Conservation (phyloP, 2,329 filamentous ascomycete species). For the Talaromyces sp. region DNA sequence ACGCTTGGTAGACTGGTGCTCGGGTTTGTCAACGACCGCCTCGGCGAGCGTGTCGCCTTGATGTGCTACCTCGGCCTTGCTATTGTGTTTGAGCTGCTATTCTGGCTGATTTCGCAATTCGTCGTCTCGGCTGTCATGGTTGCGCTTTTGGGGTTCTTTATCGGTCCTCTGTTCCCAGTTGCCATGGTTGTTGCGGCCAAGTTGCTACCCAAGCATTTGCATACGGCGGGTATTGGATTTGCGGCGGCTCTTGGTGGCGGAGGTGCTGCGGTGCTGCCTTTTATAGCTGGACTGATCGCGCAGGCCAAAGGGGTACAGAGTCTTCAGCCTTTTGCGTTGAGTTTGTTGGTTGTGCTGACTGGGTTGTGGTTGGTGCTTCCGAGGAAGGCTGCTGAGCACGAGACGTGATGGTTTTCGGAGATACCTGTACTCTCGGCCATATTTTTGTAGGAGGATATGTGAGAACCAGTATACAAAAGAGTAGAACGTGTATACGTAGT, state of each 20-base stretch:
- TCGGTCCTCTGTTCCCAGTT: slow-evolving; percentile 70
- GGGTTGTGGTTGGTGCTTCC: slow-evolving; percentile 1
- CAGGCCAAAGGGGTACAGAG: slow-evolving; percentile 51
- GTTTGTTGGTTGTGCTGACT: slow-evolving; percentile 29
- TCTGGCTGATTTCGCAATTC: slow-evolving; percentile 73
- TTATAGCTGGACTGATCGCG: slow-evolving; percentile 34
- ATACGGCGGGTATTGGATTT: slow-evolving; percentile 71
- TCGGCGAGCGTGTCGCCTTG: slow-evolving; percentile 39
- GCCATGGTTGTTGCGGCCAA: slow-evolving; percentile 66
- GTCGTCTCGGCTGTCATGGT: slow-evolving; percentile 66
- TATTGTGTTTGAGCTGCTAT: slow-evolving; percentile 61
- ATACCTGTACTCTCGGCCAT: background rate
- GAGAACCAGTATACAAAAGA: background rate
- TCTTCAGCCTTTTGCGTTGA: slow-evolving; percentile 52
- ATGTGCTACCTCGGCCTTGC: slow-evolving; percentile 56
- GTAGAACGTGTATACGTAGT: background rate
- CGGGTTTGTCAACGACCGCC: slow-evolving; percentile 69
- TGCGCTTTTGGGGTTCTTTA: slow-evolving; percentile 65
- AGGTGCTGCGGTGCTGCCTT: slow-evolving; percentile 48
- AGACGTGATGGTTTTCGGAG: slow-evolving; percentile 10
- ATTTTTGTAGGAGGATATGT: background rate
- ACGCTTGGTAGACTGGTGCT: slow-evolving; percentile 65
- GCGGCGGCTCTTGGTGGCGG: slow-evolving; percentile 67
- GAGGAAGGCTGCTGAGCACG: slow-evolving; percentile 1
- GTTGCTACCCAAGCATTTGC: slow-evolving; percentile 62